Conservation (phyloP, 176 grass and related monocot species). For the Phyllostachys edulis region DNA sequence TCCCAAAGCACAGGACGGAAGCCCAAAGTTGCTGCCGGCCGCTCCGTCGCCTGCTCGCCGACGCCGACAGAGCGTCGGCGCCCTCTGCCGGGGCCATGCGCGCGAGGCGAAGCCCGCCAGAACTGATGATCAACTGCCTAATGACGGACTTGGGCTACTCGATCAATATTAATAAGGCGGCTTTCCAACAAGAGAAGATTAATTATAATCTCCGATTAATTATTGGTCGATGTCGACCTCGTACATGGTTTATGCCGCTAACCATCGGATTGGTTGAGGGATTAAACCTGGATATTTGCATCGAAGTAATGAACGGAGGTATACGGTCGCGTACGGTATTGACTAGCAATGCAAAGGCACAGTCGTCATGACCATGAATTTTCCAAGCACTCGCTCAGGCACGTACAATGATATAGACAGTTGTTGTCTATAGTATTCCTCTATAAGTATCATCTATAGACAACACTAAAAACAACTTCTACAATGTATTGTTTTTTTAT, state of each 20-base stretch:
- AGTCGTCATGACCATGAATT: not conserved
- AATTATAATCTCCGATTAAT: not conserved
- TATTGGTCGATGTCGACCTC: not conserved
- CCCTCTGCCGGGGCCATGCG: not conserved
- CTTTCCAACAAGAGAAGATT: not conserved
- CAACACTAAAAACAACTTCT: no score
- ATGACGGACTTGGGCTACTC: no score
- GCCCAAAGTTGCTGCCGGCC: not conserved
- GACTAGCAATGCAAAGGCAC: not conserved
- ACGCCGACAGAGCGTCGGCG: not conserved
- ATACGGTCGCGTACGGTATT: not conserved
- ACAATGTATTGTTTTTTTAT: no score
- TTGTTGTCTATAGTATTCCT: no score
- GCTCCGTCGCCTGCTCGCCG: not conserved
- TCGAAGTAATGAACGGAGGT: not conserved
- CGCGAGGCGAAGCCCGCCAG: not conserved
- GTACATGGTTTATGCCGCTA: conserved; percentile 12
- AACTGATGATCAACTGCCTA: not conserved
- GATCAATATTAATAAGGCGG: not conserved
- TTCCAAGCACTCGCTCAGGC: not conserved
- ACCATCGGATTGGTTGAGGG: conserved; percentile 18
- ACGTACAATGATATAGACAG: no score
- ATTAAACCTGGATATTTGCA: not conserved
- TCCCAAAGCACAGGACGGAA: not conserved
- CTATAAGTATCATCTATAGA: no score